Percentiles rank a stretch among this genome's conserved stretches.
Conservation (phyloP, 768 basidiomycete species). For the Macrolepiota fuliginosa region DNA sequence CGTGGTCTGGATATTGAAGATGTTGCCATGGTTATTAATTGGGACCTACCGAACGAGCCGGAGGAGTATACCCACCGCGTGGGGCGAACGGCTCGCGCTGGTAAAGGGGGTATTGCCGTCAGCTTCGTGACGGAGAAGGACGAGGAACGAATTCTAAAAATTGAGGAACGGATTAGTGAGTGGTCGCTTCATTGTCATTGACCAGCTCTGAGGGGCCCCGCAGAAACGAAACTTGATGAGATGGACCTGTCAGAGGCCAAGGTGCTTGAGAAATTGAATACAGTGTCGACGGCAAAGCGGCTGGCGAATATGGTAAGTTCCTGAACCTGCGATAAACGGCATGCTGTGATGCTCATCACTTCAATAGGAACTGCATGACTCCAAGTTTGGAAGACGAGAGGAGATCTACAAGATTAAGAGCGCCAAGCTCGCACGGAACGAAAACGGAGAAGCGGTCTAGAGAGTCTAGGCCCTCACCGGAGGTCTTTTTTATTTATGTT, state of each 20-base stretch:
- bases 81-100: constrained; percentile 88
- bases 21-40: constrained; percentile 95
- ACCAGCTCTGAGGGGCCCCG: neutral
- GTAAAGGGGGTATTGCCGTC: constrained; percentile 83
- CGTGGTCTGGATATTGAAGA: constrained; percentile 96
- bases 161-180: constrained; percentile 88
- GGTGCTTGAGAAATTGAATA: constrained; percentile 83
- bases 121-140: constrained; percentile 96
- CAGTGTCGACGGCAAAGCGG: constrained; percentile 90
- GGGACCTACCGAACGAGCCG: constrained; percentile 88
- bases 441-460: constrained; percentile 16
- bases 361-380: constrained; percentile 76
- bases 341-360: neutral
- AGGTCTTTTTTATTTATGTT: constrained; percentile 5
- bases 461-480: constrained; percentile 8
- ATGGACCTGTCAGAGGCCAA: constrained; percentile 74
- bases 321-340: neutral
- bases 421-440: constrained; percentile 21
- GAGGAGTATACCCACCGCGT: constrained; percentile 98
- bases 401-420: constrained; percentile 74
- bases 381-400: constrained; percentile 87
- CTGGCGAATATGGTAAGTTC: constrained; percentile 85
- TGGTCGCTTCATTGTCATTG: constrained; percentile 13
- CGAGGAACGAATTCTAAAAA: constrained; percentile 75
- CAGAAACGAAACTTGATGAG: constrained; percentile 75